Conservation (phyloP, 1,284 basidiomycete species). For the Ceraceosorus guamensis region DNA sequence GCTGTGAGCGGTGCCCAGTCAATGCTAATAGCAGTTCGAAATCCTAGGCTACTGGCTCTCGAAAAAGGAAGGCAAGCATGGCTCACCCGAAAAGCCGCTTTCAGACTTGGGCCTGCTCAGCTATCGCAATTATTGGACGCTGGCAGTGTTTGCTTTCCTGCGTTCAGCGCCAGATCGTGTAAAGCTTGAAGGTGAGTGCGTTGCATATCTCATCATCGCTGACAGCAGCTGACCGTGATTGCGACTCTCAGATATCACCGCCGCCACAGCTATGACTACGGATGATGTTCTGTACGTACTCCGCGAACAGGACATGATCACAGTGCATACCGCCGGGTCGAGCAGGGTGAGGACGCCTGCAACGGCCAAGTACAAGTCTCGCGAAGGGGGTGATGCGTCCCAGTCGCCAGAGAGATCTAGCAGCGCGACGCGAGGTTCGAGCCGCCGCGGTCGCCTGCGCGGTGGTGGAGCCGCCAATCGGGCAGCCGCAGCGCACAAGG, state of each 20-base stretch:
- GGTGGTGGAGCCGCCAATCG: conserved; percentile 55
- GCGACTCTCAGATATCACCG: conserved; percentile 64
- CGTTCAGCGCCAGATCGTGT: conserved; percentile 58
- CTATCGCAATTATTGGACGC: conserved; percentile 91
- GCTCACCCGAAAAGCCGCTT: conserved; percentile 94
- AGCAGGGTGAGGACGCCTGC: conserved; percentile 11
- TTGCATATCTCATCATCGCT: conserved; percentile 16
- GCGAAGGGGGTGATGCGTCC: conserved; percentile 5
- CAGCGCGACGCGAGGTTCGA: neutral
- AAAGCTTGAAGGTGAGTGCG: conserved; percentile 64
- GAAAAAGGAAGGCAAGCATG: conserved; percentile 89
- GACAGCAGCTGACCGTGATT: conserved; percentile 11
- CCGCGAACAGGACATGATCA: conserved; percentile 70
- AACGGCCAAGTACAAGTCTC: conserved; percentile 13
- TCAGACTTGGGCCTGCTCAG: conserved; percentile 86
- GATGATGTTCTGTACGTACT: conserved; percentile 80
- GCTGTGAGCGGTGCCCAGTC: neutral
- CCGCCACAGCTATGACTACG: conserved; percentile 78
- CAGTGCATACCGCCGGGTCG: conserved; percentile 44
- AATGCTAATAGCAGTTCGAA: no score
- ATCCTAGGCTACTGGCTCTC: conserved; percentile 81
- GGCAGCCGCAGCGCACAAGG: conserved; percentile 47
- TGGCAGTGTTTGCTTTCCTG: conserved; percentile 79
- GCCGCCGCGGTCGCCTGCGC: conserved; percentile 1
- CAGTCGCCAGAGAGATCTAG: neutral